These are phyloP conservation scores for Lagenidium giganteum DNA, from an alignment of 352 stramenopile species.

Conservation along the genomic window DNA sequence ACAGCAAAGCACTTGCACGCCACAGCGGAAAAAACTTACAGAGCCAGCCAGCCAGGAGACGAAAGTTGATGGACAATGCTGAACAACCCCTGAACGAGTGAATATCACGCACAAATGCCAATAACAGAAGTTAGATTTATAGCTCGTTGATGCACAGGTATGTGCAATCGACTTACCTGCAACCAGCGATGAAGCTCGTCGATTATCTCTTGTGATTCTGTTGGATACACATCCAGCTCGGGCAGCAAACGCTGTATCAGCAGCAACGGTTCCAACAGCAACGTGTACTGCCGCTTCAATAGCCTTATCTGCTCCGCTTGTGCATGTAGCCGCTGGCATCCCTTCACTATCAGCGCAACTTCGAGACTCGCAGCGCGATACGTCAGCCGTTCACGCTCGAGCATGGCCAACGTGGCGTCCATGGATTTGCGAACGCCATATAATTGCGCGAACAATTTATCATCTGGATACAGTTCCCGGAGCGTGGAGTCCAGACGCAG, in stretches of 20 bases:
- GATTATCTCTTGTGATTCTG: slow-evolving; percentile 19
- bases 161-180: slow-evolving; percentile 8
- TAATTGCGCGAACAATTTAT: no score
- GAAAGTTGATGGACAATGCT: slow-evolving; percentile 20
- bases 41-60: slow-evolving; percentile 27
- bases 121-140: neutral
- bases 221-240: slow-evolving; percentile 40
- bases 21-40: no score
- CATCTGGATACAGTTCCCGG: no score
- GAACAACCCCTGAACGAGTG: slow-evolving; percentile 22
- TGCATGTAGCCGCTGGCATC: slow-evolving; percentile 19
- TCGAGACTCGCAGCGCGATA: slow-evolving; percentile 37
- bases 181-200: slow-evolving; percentile 12
- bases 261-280: slow-evolving; percentile 17
- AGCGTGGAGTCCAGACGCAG: no score
- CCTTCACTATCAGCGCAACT: slow-evolving; percentile 41
- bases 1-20: no score
- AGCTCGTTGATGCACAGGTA: no score
- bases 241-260: slow-evolving; percentile 30
- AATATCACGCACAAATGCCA: neutral
- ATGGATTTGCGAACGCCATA: no score
- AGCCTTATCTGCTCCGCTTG: slow-evolving; percentile 15
- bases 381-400: slow-evolving; percentile 22
- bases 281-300: slow-evolving; percentile 9
- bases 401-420: no score